Conservation (phyloP, 2,329 filamentous ascomycete genomes). For the Rhynchosporium agropyri region DNA sequence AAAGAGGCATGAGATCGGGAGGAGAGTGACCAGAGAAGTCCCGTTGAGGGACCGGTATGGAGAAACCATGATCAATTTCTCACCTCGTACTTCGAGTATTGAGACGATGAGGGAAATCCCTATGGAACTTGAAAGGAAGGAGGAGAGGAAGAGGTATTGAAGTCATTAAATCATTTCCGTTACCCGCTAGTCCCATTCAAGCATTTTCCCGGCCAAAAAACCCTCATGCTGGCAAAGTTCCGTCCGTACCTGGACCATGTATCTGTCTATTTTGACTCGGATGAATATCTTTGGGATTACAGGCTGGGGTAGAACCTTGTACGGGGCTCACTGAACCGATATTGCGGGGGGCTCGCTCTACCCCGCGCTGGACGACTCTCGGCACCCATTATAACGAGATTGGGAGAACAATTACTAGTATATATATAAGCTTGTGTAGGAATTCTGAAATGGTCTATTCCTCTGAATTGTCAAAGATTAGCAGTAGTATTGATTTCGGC, state of each 20-base stretch:
- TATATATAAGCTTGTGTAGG: not conserved
- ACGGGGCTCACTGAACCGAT: slow-evolving; percentile 14
- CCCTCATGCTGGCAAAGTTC: not conserved
- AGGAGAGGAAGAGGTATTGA: too few species aligned
- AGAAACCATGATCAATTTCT: not conserved
- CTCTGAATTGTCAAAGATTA: not conserved
- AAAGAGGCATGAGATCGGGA: not conserved
- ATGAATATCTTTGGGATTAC: slow-evolving; percentile 2
- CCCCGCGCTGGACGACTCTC: not conserved
- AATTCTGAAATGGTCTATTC: too few species aligned
- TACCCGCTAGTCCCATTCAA: slow-evolving; percentile 6
- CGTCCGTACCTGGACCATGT: not conserved
- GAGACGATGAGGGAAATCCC: too few species aligned
- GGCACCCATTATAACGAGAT: slow-evolving; percentile 12
- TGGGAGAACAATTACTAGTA: not conserved
- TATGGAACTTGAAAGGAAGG: too few species aligned
- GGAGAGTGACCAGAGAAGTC: not conserved
- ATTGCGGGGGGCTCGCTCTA: slow-evolving; percentile 11
- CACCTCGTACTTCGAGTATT: not conserved
- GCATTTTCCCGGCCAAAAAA: not conserved
- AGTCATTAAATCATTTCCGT: not conserved
- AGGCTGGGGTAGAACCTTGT: slow-evolving; percentile 1
- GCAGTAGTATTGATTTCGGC: not conserved
- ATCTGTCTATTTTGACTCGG: not conserved
- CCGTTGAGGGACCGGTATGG: not conserved